Evolutionary conservation across 176 grass and related monocot genomes (phyloP).

Genomic region (Tillandsia leiboldiana): DNA sequence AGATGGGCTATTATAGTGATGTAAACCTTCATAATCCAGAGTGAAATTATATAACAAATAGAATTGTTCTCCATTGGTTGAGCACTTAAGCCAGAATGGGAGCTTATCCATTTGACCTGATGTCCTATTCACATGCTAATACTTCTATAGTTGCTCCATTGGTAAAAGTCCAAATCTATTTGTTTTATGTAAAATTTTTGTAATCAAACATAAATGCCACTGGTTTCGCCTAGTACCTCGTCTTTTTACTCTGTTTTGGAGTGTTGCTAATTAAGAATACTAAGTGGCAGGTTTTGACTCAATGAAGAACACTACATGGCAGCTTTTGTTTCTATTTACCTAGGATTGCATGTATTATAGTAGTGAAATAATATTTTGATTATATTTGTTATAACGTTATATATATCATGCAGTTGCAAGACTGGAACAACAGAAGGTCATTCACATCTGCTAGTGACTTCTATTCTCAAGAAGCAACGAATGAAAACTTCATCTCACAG

Average conservation of each 20-base stretch:
- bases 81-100: background rate
- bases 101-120: background rate
- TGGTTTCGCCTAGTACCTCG: background rate
- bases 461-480: constrained; percentile 88
- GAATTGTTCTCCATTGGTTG: background rate
- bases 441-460: constrained; percentile 80
- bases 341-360: constrained; percentile 5
- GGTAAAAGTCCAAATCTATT: too few species aligned
- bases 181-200: too few species aligned
- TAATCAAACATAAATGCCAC: too few species aligned
- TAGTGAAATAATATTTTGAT: constrained; percentile 12
- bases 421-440: constrained; percentile 83
- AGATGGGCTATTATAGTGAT: background rate
- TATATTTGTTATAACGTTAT: background rate
- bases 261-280: background rate
- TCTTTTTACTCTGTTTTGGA: background rate
- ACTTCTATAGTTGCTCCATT: too few species aligned
- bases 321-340: constrained; percentile 12
- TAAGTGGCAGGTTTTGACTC: background rate
- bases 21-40: background rate
- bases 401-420: constrained; percentile 58
- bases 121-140: background rate
- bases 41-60: background rate
- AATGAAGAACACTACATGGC: background rate
- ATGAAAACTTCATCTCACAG: constrained; percentile 97